Conservation (phyloP, 2,329 filamentous ascomycete genomes). For the Colletotrichum sp. region DNA sequence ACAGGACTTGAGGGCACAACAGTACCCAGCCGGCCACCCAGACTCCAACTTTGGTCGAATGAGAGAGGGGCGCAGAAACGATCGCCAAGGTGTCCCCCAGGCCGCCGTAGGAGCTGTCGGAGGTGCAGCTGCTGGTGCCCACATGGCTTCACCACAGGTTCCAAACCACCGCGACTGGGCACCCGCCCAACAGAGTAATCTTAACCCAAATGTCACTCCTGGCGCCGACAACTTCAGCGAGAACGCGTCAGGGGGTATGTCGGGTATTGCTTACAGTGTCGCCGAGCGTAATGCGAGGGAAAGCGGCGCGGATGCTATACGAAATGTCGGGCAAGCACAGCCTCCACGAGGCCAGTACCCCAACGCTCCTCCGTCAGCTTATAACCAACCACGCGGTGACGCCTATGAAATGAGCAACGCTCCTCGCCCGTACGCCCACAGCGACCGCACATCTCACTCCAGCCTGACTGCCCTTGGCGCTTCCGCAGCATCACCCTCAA, state of each 20-base stretch:
- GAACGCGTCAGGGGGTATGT: conserved; percentile 67
- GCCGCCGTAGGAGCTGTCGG: conserved; percentile 26
- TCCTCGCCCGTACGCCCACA: background rate
- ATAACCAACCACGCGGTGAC: conserved; percentile 22
- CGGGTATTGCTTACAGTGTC: conserved; percentile 69
- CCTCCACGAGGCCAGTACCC: conserved; percentile 26
- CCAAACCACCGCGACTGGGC: conserved; percentile 14
- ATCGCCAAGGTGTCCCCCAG: conserved; percentile 26
- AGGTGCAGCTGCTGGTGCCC: conserved; percentile 21
- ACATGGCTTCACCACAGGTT: conserved; percentile 5
- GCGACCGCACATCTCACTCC: conserved; percentile 46
- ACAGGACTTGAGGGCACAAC: background rate
- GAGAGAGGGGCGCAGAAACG: conserved; percentile 38
- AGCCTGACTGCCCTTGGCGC: conserved; percentile 44
- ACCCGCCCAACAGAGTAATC: conserved; percentile 21
- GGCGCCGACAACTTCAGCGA: conserved; percentile 72
- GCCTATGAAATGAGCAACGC: conserved; percentile 26
- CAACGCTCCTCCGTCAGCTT: conserved; percentile 17
- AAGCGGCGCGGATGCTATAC: conserved; percentile 68
- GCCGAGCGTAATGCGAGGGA: conserved; percentile 69
- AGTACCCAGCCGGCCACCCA: conserved; percentile 33
- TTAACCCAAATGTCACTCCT: conserved; percentile 55
- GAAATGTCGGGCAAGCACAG: conserved; percentile 35
- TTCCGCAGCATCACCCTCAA: conserved; percentile 35
- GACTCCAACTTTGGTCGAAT: conserved; percentile 40